Evolutionary conservation across 1,284 basidiomycete species (phyloP).

Genomic region (Cryptococcus sp.): DNA sequence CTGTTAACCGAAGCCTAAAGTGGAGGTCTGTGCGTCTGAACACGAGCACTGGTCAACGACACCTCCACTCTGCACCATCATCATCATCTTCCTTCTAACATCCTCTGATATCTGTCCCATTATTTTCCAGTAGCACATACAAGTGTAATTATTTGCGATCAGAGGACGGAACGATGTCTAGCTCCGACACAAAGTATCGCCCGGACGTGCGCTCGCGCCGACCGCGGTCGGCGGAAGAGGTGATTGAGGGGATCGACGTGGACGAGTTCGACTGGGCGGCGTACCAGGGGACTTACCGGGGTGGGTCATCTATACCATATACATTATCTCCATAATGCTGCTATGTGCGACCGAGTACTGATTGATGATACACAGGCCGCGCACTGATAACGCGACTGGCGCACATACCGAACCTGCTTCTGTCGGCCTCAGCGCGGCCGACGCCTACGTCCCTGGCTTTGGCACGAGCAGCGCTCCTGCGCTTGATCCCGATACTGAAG

Average conservation of each 20-base stretch:
- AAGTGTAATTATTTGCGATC: too few species aligned
- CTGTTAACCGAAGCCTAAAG: too few species aligned
- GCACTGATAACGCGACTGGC: conserved; percentile 45
- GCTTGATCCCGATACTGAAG: conserved; percentile 36
- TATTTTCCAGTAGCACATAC: too few species aligned
- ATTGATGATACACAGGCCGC: conserved; percentile 28
- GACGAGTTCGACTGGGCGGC: conserved; percentile 36
- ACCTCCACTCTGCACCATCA: too few species aligned
- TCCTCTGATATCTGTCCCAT: too few species aligned
- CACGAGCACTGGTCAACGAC: too few species aligned
- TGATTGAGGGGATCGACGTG: conserved; percentile 4
- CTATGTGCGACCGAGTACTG: neutral
- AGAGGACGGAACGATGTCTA: too few species aligned
- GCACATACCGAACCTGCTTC: conserved; percentile 28
- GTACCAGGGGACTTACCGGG: conserved; percentile 41
- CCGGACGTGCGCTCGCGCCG: neutral
- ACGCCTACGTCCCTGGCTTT: conserved; percentile 21
- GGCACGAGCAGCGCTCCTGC: conserved; percentile 31
- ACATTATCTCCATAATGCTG: too few species aligned
- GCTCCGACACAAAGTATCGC: too few species aligned
- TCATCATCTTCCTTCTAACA: too few species aligned
- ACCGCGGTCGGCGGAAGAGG: conserved; percentile 9
- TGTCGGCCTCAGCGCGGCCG: conserved; percentile 12
- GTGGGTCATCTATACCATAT: conserved; percentile 21
- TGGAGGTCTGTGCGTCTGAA: too few species aligned